These are phyloP conservation scores for Avena sativa DNA, from an alignment of 176 grass and related monocot species.

Conservation along the genomic window DNA sequence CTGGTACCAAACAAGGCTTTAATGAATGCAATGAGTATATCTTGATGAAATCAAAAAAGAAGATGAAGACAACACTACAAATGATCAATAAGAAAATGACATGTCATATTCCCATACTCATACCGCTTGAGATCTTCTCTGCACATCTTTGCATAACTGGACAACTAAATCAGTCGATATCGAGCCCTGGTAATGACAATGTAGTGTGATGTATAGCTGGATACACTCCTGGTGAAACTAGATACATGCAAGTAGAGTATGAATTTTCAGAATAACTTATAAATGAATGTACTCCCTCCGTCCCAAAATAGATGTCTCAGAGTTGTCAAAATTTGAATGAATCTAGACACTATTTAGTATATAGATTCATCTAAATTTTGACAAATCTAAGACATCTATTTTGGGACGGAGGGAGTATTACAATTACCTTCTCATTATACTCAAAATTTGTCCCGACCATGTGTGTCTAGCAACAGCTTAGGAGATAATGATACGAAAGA, in stretches of 20 bases:
- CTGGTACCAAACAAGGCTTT: background rate
- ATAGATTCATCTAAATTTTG: no score
- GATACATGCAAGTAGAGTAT: conserved; percentile 29
- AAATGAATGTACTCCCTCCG: conserved; percentile 15
- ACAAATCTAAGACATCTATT: no score
- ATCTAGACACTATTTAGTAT: no score
- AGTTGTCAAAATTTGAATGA: no score
- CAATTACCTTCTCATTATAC: conserved; percentile 74
- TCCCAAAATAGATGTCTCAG: no score
- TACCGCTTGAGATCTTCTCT: conserved; percentile 82
- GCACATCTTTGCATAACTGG: conserved; percentile 92
- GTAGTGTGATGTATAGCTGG: conserved; percentile 20
- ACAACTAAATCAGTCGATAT: conserved; percentile 65
- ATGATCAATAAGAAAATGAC: conserved; percentile 32
- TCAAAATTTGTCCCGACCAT: conserved; percentile 67
- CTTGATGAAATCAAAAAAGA: background rate
- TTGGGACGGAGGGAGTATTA: background rate
- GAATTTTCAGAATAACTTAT: conserved; percentile 8
- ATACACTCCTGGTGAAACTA: conserved; percentile 13
- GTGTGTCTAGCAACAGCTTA: conserved; percentile 71
- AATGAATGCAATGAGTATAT: conserved; percentile 22
- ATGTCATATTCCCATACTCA: conserved; percentile 41
- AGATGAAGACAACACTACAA: conserved; percentile 7
- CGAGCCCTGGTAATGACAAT: conserved; percentile 53
- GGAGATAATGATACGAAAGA: conserved; percentile 59